Base-by-base conservation (phyloP, 2,329 filamentous ascomycete species). In the Mollisia scopiformis region DNA sequence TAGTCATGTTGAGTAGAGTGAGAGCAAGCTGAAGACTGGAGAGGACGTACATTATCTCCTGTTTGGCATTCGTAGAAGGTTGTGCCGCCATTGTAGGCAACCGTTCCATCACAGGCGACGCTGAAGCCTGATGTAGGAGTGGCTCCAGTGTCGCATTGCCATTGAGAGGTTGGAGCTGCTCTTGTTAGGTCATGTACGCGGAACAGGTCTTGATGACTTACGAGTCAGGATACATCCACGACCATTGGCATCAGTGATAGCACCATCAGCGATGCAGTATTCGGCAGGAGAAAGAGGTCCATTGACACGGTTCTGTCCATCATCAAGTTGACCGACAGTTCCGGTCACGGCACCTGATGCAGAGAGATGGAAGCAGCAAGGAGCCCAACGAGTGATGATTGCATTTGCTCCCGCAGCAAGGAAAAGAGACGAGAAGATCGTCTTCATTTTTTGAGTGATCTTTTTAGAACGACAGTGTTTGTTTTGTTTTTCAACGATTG, bases 201-300 rank as follows among this genome's bases (percentile, higher is more conserved):
- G 11, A 19, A 13, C 16, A n/a, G n/a, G 13, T 7, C 8, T 2
- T 8, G 35, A 37, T 16, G 27, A 58, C 55, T 37, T 35, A 84
- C 82, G 78, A 66, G 86, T 88, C 68, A 88, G 76, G 74, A 87
- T 86, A 69, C 87, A 89, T 25, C 86, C 86, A 59, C 84, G 79
- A 51, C 82, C 81, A 49, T 78, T 77, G 50, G 75, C 72, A 69
- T 89, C 87, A 10, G 77, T 82, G 62, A 90, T 79, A 25, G 73
- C 77, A 51, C 82, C 80, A 55, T 78, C 78, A 62, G 81, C 77
- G 66, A 88, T 79, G 60, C 80, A 86, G 71, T 83, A 89, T 16
- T 80, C 76, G 13, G 79, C 79, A 54, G 78, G 70, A 13, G 74
- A 64, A 13, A 83, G 73, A 35, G 75, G 75, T 46, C 82, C 80